phyloP scores from a whole-genome alignment of 2,329 filamentous ascomycete genomes.

The Penicillium oxalicum region DNA sequence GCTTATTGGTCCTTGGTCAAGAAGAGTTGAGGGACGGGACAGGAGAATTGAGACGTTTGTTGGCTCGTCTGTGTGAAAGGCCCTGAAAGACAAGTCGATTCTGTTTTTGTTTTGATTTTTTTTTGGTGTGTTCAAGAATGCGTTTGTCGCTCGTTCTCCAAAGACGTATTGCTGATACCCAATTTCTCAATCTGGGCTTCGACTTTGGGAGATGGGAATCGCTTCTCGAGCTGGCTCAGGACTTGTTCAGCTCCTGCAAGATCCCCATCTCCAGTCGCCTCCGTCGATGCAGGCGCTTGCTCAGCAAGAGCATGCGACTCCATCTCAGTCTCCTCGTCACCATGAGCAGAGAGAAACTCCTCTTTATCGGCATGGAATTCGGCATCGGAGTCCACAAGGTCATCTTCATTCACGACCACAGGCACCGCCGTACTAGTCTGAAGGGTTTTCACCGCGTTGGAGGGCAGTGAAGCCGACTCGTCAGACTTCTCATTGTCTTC shows the following conservation, averaged over 20 bases:
- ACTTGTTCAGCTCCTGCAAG: not conserved
- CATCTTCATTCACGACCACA: constrained; percentile 24
- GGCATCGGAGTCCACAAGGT: constrained; percentile 12
- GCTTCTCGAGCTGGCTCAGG: not conserved
- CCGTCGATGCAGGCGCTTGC: not conserved
- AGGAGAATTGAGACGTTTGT: no score
- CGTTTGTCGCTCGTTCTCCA: not conserved
- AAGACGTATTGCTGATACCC: not conserved
- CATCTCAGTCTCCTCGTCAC: constrained; percentile 15
- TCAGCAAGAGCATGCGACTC: not conserved
- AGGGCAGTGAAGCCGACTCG: constrained; percentile 8
- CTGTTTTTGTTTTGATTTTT: no score
- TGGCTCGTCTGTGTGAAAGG: no score
- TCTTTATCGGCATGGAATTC: constrained; percentile 27
- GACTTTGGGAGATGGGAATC: not conserved
- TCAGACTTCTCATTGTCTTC: constrained; percentile 17
- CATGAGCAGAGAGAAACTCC: constrained; percentile 38
- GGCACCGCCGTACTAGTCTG: constrained; percentile 15
- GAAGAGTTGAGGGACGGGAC: no score
- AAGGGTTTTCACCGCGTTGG: constrained; percentile 8
- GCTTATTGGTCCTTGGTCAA: no score
- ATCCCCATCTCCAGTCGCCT: not conserved
- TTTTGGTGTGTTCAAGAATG: no score
- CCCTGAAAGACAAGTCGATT: no score
- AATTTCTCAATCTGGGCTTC: not conserved